A percentile compares a stretch with the other conserved stretches of the same genome.
Conservation (phyloP, 139 green algal genomes). For the Chlorella sp. region DNA sequence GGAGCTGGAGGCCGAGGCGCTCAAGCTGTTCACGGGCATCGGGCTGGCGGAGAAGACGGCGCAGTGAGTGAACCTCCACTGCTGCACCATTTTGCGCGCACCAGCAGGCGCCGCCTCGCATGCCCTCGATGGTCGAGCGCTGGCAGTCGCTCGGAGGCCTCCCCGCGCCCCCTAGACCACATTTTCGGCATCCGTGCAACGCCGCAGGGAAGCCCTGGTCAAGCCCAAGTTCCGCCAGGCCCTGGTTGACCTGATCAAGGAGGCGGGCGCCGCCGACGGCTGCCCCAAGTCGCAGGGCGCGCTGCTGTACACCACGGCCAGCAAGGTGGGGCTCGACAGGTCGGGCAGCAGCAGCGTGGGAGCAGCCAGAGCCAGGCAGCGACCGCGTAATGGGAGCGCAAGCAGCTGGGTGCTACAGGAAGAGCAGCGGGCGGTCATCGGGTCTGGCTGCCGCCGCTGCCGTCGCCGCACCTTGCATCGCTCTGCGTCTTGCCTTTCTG, state of each 20-base stretch:
- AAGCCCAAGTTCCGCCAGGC: constrained; percentile 82
- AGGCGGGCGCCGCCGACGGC: constrained; percentile 70
- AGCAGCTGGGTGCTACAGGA: neutral
- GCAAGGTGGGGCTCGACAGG: constrained; percentile 62
- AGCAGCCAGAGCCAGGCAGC: too few relatives aligned
- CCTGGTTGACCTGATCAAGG: constrained; percentile 79
- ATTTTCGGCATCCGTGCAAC: too few relatives aligned
- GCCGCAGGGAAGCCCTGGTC: constrained; percentile 71
- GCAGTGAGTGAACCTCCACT: constrained; percentile 62
- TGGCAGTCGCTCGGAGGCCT: too few relatives aligned
- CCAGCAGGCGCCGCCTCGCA: neutral
- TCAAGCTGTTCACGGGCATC: constrained; percentile 70
- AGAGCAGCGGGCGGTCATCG: neutral
- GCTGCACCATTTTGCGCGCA: too few relatives aligned
- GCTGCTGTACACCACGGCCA: constrained; percentile 83
- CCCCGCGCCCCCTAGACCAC: too few relatives aligned
- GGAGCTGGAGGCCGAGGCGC: constrained; percentile 48
- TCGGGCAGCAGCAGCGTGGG: neutral
- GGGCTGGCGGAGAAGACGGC: constrained; percentile 73
- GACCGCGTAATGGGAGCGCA: too few relatives aligned
- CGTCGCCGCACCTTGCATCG: too few relatives aligned
- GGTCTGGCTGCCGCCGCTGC: too few relatives aligned
- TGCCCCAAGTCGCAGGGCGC: constrained; percentile 80
- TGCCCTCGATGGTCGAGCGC: neutral
- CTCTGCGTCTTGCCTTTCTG: neutral